Evolutionary conservation across 306 rosid species (phyloP), one percentile per base, ranked within the genome.

Genomic region (Begonia peltatifolia): DNA sequence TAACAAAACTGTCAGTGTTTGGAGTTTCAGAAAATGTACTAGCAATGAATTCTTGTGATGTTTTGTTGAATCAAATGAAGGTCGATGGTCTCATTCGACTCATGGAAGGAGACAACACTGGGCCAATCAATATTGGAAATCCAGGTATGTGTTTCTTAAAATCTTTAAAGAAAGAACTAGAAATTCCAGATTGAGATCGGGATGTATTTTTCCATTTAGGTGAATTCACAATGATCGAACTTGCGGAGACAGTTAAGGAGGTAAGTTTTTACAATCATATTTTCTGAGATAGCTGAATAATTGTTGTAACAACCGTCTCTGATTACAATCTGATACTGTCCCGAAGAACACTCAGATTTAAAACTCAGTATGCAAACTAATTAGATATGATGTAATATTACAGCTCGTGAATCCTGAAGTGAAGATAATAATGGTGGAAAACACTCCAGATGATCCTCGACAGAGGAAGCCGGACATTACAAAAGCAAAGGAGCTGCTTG

Each of bases 211-310:
- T 5, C 9, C 35, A 59, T 75, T 60, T 77, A 84, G 99, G 96
- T 71, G 96, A 90, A 81, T 90, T 90, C 59, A 90, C 99, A 54
- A 79, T 90, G 94, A 66, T 75, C 6, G 99, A 90, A 72, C 94
- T 90, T 52, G 99, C 99, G 1, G 84, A 90, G 78, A 86, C 81
- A 0, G 96, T 90, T 63, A 90, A 90, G 76, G 94, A 90, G 99
- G 99, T 86, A 1, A 44, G 10, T 30, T 30, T 4, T 30, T 30
- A 30, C 38, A 1, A 1, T 30, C 38, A 20, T 2, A 2, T 20
- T 20, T 20, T 20, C 23, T 20, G 23, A 20, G 23, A 20, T 2
- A 20, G 23, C 23, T 20, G 4, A 20, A 20, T 20, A 20, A 20
- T 20, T 20, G 23, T 20, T 20, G 23, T 20, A 20, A 20, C 23